Evolutionary conservation across 441 rosid genomes (phyloP).

Genomic region (Codiaeum variegatum): DNA sequence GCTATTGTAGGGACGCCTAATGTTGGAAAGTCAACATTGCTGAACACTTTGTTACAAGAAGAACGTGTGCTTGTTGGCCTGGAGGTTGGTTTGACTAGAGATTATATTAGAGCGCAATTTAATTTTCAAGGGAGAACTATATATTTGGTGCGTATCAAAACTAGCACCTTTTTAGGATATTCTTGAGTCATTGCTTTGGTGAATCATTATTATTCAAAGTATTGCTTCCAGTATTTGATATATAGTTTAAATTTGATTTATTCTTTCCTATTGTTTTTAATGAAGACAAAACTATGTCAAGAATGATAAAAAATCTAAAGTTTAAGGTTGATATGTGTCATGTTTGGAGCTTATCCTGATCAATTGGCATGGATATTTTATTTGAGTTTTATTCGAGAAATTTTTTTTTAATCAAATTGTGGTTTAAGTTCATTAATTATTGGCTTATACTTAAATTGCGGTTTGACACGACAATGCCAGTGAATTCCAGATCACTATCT

Average conservation of each 20-base stretch:
- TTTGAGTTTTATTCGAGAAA: background rate
- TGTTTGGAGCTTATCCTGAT: background rate
- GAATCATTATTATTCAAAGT: background rate
- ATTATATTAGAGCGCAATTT: conserved; percentile 83
- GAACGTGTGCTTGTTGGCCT: conserved; percentile 96
- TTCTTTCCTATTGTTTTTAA: background rate
- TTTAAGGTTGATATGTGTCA: background rate
- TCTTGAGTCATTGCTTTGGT: background rate
- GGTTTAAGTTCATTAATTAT: background rate
- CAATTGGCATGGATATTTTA: background rate
- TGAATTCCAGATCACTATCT: background rate
- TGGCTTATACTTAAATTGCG: background rate
- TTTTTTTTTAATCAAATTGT: background rate
- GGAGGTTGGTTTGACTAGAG: conserved; percentile 94
- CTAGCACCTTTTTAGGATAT: background rate
- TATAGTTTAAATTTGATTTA: background rate
- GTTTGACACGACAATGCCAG: background rate
- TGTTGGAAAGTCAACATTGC: conserved; percentile 93
- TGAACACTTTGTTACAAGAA: conserved; percentile 83
- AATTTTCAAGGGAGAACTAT: conserved; percentile 73
- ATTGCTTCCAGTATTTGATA: background rate
- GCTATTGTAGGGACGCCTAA: conserved; percentile 94
- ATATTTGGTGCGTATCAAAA: conserved; percentile 52
- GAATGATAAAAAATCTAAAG: background rate
- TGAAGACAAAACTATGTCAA: background rate